phyloP scores from a whole-genome alignment of 257 asterid genomes.

The Petunia secreta region DNA sequence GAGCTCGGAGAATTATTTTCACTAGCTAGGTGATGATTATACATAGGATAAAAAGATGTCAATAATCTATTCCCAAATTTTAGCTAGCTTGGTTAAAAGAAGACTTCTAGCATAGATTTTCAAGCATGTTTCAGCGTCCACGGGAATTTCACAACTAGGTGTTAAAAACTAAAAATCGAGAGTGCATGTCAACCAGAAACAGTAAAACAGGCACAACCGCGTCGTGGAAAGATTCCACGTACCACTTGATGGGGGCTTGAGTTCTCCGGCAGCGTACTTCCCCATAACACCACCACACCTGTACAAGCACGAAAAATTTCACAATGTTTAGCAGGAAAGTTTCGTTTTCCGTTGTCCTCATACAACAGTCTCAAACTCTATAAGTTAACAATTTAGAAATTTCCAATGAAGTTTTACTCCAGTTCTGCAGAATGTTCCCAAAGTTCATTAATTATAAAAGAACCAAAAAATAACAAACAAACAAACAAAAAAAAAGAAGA shows the following conservation, averaged over 20 bases:
- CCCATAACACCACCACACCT: constrained; percentile 99
- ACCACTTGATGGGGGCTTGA: constrained; percentile 94
- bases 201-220: neutral
- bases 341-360: neutral
- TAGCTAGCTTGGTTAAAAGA: neutral
- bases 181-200: constrained; percentile 5
- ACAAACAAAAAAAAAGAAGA: neutral
- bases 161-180: neutral
- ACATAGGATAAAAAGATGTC: neutral
- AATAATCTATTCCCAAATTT: neutral
- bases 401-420: neutral
- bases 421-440: neutral
- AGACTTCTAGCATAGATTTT: constrained; percentile 8
- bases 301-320: constrained; percentile 16
- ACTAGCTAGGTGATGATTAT: neutral
- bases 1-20: neutral
- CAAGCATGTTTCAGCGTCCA: constrained; percentile 6
- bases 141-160: neutral
- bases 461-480: neutral
- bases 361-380: constrained; percentile 11
- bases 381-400: neutral
- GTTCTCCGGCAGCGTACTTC: constrained; percentile 97
- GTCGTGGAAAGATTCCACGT: constrained; percentile 36
- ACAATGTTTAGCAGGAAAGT: neutral
- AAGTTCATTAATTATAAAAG: neutral